phyloP scores from a whole-genome alignment of 208 protist species.

The Leishmania arabica region DNA sequence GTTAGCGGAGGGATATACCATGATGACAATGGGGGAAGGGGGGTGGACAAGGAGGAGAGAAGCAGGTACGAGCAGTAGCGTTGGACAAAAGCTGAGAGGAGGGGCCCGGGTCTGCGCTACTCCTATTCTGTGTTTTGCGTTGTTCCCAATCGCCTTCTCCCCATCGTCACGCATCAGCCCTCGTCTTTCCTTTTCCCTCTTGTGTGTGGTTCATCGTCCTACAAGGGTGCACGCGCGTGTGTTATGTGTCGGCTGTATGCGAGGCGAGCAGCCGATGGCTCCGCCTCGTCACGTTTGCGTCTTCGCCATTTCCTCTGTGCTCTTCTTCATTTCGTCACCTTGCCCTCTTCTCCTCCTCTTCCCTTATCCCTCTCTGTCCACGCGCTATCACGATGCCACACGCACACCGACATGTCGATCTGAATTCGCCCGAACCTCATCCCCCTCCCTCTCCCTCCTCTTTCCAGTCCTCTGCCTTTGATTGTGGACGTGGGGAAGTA shows the following conservation, averaged over 20 bases:
- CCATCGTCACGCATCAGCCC: not conserved
- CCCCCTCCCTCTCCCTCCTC: not conserved
- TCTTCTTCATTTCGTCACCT: not conserved
- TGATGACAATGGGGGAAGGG: not conserved
- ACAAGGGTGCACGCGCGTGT: not conserved
- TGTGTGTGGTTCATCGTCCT: not conserved
- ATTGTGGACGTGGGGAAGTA: not conserved
- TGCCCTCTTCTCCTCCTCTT: not conserved
- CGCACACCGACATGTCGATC: not conserved
- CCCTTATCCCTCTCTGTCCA: not conserved
- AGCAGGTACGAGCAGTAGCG: not conserved
- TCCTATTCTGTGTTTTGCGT: not conserved
- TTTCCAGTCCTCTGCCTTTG: not conserved
- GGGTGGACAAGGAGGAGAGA: not conserved
- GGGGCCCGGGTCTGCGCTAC: not conserved
- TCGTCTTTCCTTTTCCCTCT: not conserved
- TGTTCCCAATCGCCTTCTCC: not conserved
- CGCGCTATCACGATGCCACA: not conserved
- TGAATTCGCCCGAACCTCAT: not conserved
- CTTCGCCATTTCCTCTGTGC: not conserved
- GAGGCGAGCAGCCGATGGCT: not conserved
- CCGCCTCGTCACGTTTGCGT: not conserved
- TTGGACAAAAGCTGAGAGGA: not conserved
- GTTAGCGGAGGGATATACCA: not conserved
- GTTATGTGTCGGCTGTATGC: not conserved